Conservation (phyloP, 371 early-diverging fungal genomes). For the Apophysomyces ossiformis region DNA sequence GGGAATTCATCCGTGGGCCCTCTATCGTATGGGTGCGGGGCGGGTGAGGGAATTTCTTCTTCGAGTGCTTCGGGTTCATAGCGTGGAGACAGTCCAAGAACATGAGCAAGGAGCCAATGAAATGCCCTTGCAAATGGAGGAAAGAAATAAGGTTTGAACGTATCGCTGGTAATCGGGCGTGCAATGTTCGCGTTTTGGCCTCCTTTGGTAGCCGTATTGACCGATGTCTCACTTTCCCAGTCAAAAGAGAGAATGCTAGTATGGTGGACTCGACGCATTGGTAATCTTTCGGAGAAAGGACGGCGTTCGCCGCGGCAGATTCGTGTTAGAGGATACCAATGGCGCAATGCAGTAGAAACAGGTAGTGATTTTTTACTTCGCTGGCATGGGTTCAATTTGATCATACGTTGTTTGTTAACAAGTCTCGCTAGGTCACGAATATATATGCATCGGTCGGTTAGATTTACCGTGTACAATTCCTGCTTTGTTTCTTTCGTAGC, state of each 20-base stretch:
- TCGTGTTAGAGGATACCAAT: background rate
- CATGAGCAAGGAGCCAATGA: slow-evolving; percentile 26
- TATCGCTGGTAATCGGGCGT: slow-evolving; percentile 3
- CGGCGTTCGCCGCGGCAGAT: background rate
- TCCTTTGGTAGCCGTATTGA: background rate
- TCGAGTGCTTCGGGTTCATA: background rate
- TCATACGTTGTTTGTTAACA: background rate
- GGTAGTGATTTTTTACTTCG: background rate
- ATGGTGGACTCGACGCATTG: background rate
- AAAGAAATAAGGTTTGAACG: slow-evolving; percentile 20
- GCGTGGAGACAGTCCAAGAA: slow-evolving; percentile 20
- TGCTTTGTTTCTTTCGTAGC: background rate
- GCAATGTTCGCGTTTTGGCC: background rate
- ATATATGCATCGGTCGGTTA: background rate
- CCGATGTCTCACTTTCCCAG: slow-evolving; percentile 6
- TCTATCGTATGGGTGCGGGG: background rate
- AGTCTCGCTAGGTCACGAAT: background rate
- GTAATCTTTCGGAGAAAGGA: background rate
- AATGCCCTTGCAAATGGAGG: slow-evolving; percentile 27
- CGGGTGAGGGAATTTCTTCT: background rate
- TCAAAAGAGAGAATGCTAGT: background rate
- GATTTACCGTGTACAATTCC: background rate
- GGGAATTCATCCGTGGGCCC: background rate
- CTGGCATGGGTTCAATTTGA: background rate
- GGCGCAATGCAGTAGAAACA: background rate